Base-by-base conservation (phyloP, 2,329 filamentous ascomycete species). In the Phyllosticta citribraziliensis region DNA sequence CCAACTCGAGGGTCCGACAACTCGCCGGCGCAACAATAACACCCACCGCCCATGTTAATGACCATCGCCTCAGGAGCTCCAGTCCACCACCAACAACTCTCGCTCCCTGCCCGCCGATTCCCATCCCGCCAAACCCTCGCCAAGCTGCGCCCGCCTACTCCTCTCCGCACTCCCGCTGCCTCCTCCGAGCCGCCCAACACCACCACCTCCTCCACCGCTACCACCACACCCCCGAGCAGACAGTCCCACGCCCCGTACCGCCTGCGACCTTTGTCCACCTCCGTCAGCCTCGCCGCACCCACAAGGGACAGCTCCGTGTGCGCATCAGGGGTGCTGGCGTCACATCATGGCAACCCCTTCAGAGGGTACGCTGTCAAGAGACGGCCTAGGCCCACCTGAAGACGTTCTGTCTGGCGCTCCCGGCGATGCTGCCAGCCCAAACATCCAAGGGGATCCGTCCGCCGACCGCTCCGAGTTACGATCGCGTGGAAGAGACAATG, bases 401-500 rank as follows among this genome's bases (percentile, higher is more conserved):
- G 51, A 57, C 22, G 20, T 17, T 17, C 27, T 35, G 55, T 50
- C 50, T 20, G 60, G 30, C 25, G 40, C 40, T 47, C 50, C 60
- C 60, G 55, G 40, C 55, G 55, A 61, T 24, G 55, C 51, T 25
- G 54, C 24, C 54, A 22, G 40, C 55, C 17, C 17, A 47, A 54
- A 54, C 55, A 20, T 17, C 54, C 40, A 47, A 5, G 40, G 40
- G 17, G 22, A 52, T 19, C 12, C 54, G 35, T 14, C n/a, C 24
- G 35, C 53, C 22, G 67, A 67, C n/a, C 64, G 68, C 14, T 64
- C 27, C 20, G 56, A 63, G 47, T 4, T 47, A n/a, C 60, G 60
- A 30, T 57, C 52, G 33, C 67, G 66, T 19, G 62, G 30, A 64
- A 65, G n/a, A 59, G 63, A 51, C 64, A 70, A 33, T 68, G 55